phyloP scores from a whole-genome alignment of 1,284 basidiomycete genomes.

The Marasmius sp. region DNA sequence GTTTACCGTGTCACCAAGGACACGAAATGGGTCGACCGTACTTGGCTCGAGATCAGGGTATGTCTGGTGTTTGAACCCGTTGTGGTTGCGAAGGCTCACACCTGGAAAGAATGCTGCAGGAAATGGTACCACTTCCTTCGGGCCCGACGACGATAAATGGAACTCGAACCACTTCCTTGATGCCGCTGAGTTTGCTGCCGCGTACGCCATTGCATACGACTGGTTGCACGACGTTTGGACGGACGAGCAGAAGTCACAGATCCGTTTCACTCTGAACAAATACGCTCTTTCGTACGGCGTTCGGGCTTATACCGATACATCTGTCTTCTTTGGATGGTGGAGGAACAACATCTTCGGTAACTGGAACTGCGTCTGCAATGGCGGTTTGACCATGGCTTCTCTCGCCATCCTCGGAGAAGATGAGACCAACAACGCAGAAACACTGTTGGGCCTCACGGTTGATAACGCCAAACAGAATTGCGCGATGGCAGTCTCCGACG shows the following conservation, averaged over 20 bases:
- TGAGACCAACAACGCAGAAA: slow-evolving; percentile 67
- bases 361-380: slow-evolving; percentile 98
- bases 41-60: slow-evolving; percentile 82
- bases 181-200: slow-evolving; percentile 84
- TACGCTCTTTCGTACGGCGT: slow-evolving; percentile 76
- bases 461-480: slow-evolving; percentile 83
- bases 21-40: slow-evolving; percentile 83
- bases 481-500: slow-evolving; percentile 58
- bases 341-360: slow-evolving; percentile 66
- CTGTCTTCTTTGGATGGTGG: slow-evolving; percentile 60
- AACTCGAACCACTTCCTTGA: slow-evolving; percentile 94
- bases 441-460: slow-evolving; percentile 70
- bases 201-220: slow-evolving; percentile 92
- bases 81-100: slow-evolving; percentile 6
- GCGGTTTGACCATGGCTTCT: slow-evolving; percentile 85
- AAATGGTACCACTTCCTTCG: slow-evolving; percentile 53
- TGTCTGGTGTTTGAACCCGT: slow-evolving; percentile 18
- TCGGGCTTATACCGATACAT: slow-evolving; percentile 44
- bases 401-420: slow-evolving; percentile 91
- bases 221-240: slow-evolving; percentile 92
- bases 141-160: slow-evolving; percentile 69
- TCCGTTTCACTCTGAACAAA: slow-evolving; percentile 75
- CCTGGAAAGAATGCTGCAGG: slow-evolving; percentile 45
- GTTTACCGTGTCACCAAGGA: slow-evolving; percentile 90
- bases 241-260: slow-evolving; percentile 66